A percentile compares a stretch with the other conserved stretches of the same genome.
phyloP scores from a whole-genome alignment of 2,329 filamentous ascomycete species.

The Fusarium nanum region DNA sequence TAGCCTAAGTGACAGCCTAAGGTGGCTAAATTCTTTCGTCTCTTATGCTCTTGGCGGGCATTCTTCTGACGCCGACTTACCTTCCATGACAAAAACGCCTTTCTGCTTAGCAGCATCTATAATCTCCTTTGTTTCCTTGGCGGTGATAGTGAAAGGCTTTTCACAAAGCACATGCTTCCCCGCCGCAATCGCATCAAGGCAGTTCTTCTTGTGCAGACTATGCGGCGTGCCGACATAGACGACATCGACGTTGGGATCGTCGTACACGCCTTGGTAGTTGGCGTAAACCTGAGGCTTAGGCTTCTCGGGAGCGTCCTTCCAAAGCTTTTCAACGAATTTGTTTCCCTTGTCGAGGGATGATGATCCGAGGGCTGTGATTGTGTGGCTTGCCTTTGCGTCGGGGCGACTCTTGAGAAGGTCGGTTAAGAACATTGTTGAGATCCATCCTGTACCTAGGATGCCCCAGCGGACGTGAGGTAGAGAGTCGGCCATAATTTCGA shows the following conservation, averaged over 20 bases:
- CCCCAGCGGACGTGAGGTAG: constrained; percentile 21
- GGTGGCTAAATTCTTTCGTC: too few species aligned
- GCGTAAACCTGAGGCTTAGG: constrained; percentile 9
- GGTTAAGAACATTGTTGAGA: constrained; percentile 24
- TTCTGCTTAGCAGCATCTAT: constrained; percentile 14
- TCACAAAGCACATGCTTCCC: constrained; percentile 61
- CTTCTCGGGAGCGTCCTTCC: constrained; percentile 1
- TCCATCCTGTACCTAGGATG: constrained; percentile 27
- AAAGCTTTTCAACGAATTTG: constrained; percentile 11
- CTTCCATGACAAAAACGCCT: constrained; percentile 25
- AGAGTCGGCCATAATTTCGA: constrained; percentile 26
- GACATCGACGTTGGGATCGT: constrained; percentile 56
- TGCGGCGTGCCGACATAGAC: constrained; percentile 61
- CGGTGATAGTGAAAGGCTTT: constrained; percentile 54
- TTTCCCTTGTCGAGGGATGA: background rate
- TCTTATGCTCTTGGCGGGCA: too few species aligned
- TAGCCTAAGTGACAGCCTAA: too few species aligned
- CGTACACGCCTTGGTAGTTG: constrained; percentile 53
- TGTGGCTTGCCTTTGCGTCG: constrained; percentile 13
- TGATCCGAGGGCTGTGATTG: constrained; percentile 11
- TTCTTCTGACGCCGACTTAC: background rate
- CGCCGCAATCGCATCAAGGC: constrained; percentile 55
- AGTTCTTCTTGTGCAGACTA: constrained; percentile 57
- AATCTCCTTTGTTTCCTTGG: constrained; percentile 15
- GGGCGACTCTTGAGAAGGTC: constrained; percentile 8